Percentiles rank a stretch among this genome's conserved stretches.
These are phyloP conservation scores for Nicotiana paniculata DNA, from an alignment of 257 asterid genomes.

Conservation along the genomic window DNA sequence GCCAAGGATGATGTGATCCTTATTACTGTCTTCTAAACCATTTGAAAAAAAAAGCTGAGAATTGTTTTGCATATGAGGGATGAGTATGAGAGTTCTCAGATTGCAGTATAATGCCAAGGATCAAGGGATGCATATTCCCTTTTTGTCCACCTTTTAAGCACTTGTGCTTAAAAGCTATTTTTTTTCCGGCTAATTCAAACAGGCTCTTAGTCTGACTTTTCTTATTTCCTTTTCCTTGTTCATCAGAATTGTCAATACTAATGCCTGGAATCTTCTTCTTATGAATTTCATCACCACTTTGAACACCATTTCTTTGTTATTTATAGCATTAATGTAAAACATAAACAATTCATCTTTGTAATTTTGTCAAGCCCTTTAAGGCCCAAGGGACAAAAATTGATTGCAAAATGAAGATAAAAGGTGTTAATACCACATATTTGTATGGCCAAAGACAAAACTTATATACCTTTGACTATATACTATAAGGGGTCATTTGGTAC, in stretches of 20 bases:
- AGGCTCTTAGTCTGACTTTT: neutral
- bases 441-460: neutral
- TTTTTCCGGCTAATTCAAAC: no score
- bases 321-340: neutral
- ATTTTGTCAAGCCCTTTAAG: neutral
- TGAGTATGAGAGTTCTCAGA: neutral
- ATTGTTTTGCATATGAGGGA: neutral
- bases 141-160: neutral
- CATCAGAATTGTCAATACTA: neutral
- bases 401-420: neutral
- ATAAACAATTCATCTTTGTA: neutral
- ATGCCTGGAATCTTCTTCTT: neutral
- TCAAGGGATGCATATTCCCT: neutral
- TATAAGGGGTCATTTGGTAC: neutral
- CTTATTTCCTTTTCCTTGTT: neutral
- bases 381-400: neutral
- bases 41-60: neutral
- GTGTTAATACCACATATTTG: neutral
- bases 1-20: neutral
- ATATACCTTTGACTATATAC: neutral
- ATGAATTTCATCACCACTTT: neutral
- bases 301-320: neutral
- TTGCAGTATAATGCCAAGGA: neutral
- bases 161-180: no score
- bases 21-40: neutral